Percentiles rank a stretch among this genome's conserved stretches.
Conservation (phyloP, 768 basidiomycete species). For the Tephrocybe rancida region DNA sequence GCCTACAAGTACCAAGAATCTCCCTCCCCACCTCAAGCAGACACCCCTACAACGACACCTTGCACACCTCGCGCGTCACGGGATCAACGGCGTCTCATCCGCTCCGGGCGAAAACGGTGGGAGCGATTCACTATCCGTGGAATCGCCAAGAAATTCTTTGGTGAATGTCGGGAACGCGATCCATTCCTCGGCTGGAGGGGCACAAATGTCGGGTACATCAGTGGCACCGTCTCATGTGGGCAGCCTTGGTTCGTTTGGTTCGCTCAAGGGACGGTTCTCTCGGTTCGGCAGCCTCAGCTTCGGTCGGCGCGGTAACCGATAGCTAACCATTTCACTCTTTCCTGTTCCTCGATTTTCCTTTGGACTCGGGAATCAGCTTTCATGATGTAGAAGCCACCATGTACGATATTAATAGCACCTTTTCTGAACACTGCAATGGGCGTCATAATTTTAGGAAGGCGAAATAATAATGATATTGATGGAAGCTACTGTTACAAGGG, state of each 20-base stretch:
- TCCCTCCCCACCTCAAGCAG: conserved; percentile 44
- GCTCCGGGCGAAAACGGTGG: conserved; percentile 67
- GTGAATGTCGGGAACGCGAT: conserved; percentile 67
- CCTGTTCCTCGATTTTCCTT: conserved; percentile 14
- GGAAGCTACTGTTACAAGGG: conserved; percentile 10
- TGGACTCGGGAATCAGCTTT: not conserved
- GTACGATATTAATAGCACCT: conserved; percentile 8
- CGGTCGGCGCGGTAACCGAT: conserved; percentile 46
- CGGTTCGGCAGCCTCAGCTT: conserved; percentile 77
- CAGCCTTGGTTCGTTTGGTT: conserved; percentile 57
- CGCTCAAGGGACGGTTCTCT: conserved; percentile 74
- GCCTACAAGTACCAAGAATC: conserved; percentile 27
- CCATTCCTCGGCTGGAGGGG: conserved; percentile 34
- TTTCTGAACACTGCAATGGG: not conserved
- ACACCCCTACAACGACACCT: conserved; percentile 82
- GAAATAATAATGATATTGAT: conserved; percentile 13
- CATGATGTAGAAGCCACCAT: conserved; percentile 6
- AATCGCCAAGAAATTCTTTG: conserved; percentile 75
- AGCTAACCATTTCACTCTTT: conserved; percentile 15
- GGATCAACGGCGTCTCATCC: conserved; percentile 80
- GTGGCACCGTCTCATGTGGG: conserved; percentile 66
- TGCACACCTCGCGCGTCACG: conserved; percentile 80
- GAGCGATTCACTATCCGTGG: conserved; percentile 61
- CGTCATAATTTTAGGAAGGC: conserved; percentile 6
- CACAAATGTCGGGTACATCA: conserved; percentile 57